Evolutionary conservation across 2,329 filamentous ascomycete species (phyloP).

Genomic region (Colletotrichum kahawae): DNA sequence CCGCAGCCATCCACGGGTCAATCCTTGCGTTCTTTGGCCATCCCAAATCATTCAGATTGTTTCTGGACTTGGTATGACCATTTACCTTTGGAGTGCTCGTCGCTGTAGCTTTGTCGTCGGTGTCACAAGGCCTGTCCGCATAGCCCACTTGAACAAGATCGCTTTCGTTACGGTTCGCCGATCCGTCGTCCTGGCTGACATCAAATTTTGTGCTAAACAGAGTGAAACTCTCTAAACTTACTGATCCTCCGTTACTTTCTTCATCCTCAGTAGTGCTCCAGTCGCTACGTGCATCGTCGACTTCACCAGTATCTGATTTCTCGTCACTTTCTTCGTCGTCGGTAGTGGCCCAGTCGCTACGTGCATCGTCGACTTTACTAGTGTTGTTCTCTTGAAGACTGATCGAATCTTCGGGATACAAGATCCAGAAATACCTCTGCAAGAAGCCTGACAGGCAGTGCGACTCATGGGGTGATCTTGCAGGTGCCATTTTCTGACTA

Average conservation of each 20-base stretch:
- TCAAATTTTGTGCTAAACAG: neutral
- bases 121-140: neutral
- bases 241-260: neutral
- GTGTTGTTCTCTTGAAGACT: neutral
- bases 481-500: neutral
- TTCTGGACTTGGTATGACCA: neutral
- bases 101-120: neutral
- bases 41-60: neutral
- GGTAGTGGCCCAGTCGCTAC: neutral
- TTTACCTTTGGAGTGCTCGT: neutral
- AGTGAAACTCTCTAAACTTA: neutral
- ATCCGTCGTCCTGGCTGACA: neutral
- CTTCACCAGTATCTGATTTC: neutral
- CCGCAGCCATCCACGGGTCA: neutral
- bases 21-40: neutral
- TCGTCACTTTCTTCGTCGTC: neutral
- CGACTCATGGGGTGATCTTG: too few relatives aligned
- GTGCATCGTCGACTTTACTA: neutral
- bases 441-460: neutral
- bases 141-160: neutral
- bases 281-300: neutral
- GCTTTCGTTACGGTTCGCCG: neutral
- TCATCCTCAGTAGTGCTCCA: neutral
- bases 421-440: neutral
- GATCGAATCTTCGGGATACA: neutral